Evolutionary conservation across 306 rosid species (phyloP).

Genomic region (Cicer bijugum): DNA sequence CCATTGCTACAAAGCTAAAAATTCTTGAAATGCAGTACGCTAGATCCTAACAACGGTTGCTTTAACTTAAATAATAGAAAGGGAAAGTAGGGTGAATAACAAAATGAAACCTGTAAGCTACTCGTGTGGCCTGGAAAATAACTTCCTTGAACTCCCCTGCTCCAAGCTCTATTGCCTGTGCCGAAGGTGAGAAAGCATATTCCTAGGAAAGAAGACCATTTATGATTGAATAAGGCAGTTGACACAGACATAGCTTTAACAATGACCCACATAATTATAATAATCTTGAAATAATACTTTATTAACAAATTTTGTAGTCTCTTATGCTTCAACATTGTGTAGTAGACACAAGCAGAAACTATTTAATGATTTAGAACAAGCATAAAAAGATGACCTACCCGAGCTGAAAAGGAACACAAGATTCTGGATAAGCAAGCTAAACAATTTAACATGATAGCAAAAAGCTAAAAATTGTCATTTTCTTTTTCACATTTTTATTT

Average conservation of each 20-base stretch:
- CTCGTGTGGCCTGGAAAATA: slow-evolving; percentile 85
- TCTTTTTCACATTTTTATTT: slow-evolving; percentile 34
- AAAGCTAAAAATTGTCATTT: slow-evolving; percentile 5
- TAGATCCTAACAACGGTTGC: slow-evolving; percentile 5
- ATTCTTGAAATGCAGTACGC: slow-evolving; percentile 27
- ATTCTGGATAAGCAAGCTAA: slow-evolving; percentile 40
- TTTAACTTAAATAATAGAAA: slow-evolving; percentile 35
- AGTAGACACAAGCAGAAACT: slow-evolving; percentile 35
- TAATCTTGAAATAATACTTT: slow-evolving; percentile 25
- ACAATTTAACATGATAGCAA: slow-evolving; percentile 31
- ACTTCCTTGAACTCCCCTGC: slow-evolving; percentile 88
- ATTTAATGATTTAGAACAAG: slow-evolving; percentile 22
- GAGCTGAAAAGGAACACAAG: slow-evolving; percentile 30
- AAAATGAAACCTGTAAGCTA: slow-evolving; percentile 88
- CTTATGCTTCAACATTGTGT: slow-evolving; percentile 7
- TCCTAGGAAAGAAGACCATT: slow-evolving; percentile 57
- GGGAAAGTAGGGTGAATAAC: slow-evolving; percentile 25
- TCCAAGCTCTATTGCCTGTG: slow-evolving; percentile 91
- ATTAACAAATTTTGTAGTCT: slow-evolving; percentile 35
- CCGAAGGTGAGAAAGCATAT: slow-evolving; percentile 89
- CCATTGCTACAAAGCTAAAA: slow-evolving; percentile 1
- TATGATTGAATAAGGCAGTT: slow-evolving; percentile 38
- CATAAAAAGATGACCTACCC: slow-evolving; percentile 10
- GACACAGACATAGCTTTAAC: slow-evolving; percentile 38
- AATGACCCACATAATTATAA: slow-evolving; percentile 30